Evolutionary conservation across 306 rosid species (phyloP).

Genomic region (Oxytropis ochrocephala): DNA sequence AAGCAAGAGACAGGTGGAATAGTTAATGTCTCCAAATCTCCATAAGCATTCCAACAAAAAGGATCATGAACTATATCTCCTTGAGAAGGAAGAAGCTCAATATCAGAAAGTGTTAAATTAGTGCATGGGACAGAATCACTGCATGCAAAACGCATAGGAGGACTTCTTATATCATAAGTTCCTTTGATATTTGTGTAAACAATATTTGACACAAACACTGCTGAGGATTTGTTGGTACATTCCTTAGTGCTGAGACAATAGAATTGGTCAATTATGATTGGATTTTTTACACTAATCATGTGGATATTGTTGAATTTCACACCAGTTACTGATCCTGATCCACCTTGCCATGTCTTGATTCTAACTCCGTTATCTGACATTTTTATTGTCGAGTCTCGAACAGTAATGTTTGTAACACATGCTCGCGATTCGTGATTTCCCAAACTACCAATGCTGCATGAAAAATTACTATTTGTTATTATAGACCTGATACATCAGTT

Average conservation of each 20-base stretch:
- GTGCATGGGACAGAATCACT: conserved; percentile 87
- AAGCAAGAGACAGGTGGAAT: conserved; percentile 87
- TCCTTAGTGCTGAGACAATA: conserved; percentile 53
- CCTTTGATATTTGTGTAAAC: conserved; percentile 67
- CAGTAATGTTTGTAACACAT: conserved; percentile 67
- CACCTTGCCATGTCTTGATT: conserved; percentile 99
- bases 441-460: conserved; percentile 77
- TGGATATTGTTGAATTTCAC: conserved; percentile 72
- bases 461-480: not conserved
- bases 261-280: conserved; percentile 80
- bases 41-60: conserved; percentile 94
- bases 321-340: conserved; percentile 71
- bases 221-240: conserved; percentile 70
- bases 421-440: conserved; percentile 77
- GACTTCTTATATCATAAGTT: conserved; percentile 70
- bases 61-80: conserved; percentile 61
- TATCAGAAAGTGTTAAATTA: conserved; percentile 73
- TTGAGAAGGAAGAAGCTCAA: conserved; percentile 80
- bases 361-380: conserved; percentile 68
- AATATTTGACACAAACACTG: conserved; percentile 62
- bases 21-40: conserved; percentile 52
- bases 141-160: conserved; percentile 79
- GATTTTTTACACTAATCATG: conserved; percentile 77
- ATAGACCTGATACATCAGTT: too few species aligned
- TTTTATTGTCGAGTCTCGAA: conserved; percentile 69